Base-by-base conservation (phyloP, 2,329 filamentous ascomycete genomes). In the Pyrenochaeta sp. region DNA sequence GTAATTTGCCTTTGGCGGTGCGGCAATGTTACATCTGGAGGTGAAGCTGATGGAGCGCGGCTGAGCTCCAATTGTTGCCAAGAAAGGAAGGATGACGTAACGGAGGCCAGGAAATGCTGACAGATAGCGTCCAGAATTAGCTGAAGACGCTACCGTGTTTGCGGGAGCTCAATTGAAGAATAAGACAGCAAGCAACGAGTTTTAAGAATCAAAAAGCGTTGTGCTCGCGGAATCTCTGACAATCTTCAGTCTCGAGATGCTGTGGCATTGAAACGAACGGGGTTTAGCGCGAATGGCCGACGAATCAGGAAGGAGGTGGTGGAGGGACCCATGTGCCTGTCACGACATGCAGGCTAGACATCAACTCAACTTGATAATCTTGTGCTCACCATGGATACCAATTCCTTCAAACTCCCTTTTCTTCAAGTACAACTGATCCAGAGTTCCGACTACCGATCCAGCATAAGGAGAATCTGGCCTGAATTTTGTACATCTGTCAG, bases 11-110 rank as follows among this genome's bases (percentile, higher is more conserved):
- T 35, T 31, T 22, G 35, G 21, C 39, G 24, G 31, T 39, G 50
- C 40, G 39, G 47, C 47, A 48, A 41, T 41, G 30, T 41, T 11
- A 32, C n/a, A 41, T 32, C 30, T 37, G 49, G 38, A 44, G 44
- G 47, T 45, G 42, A 41, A 51, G 53, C 47, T 57, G 51, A 37
- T 40, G 31, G n/a, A 26, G 41, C 27, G 51, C 43, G 53, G 56
- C 58, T 59, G 56, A 53, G 53, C 50, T 53, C 35, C 35, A 28
- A 43, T 30, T 28, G 37, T 28, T 43, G 58, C 56, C 55, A 58
- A 58, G 56, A 32, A 37, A 39, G 28, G 15, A 35, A 46, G 40
- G 55, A 58, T 62, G 59, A 62, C 59, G 59, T 62, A 62, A 62
- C 48, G 15, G 28, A 14, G 36, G 50, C 42, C 41, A 28, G 34